Evolutionary conservation across 2,329 filamentous ascomycete genomes (phyloP).

Genomic region (Colletotrichum karsti): DNA sequence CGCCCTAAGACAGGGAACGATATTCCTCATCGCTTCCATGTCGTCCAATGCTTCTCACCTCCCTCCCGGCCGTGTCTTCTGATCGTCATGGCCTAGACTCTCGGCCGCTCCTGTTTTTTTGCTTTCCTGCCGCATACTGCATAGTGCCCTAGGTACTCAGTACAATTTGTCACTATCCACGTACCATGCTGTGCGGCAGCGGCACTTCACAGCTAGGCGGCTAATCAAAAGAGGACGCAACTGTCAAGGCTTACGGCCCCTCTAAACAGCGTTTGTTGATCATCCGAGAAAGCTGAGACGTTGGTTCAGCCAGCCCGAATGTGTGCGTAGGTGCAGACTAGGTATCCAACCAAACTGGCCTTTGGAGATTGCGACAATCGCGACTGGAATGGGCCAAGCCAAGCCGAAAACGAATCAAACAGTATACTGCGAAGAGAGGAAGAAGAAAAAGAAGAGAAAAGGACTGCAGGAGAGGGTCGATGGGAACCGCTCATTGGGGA

Average conservation of each 20-base stretch:
- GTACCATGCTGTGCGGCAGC: too few relatives aligned
- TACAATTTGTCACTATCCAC: too few relatives aligned
- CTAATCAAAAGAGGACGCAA: too few relatives aligned
- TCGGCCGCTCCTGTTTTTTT: neutral
- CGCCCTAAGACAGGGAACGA: neutral
- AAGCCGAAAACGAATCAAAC: neutral
- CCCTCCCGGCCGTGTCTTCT: neutral
- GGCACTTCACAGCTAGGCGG: too few relatives aligned
- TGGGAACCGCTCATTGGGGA: neutral
- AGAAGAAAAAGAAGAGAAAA: neutral
- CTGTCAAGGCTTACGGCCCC: conserved; percentile 5
- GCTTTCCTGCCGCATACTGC: neutral
- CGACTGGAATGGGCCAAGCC: neutral
- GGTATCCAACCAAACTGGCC: neutral
- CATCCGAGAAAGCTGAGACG: neutral
- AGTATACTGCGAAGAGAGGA: neutral
- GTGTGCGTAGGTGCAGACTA: too few relatives aligned
- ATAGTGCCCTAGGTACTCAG: too few relatives aligned
- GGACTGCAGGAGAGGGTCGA: neutral
- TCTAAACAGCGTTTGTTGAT: conserved; percentile 22
- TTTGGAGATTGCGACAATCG: neutral
- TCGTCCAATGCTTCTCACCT: neutral
- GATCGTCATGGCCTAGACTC: neutral
- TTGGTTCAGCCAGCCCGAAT: too few relatives aligned
- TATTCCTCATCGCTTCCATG: neutral